Conservation (phyloP, 2,329 filamentous ascomycete genomes). For the Fusarium burgessii region DNA sequence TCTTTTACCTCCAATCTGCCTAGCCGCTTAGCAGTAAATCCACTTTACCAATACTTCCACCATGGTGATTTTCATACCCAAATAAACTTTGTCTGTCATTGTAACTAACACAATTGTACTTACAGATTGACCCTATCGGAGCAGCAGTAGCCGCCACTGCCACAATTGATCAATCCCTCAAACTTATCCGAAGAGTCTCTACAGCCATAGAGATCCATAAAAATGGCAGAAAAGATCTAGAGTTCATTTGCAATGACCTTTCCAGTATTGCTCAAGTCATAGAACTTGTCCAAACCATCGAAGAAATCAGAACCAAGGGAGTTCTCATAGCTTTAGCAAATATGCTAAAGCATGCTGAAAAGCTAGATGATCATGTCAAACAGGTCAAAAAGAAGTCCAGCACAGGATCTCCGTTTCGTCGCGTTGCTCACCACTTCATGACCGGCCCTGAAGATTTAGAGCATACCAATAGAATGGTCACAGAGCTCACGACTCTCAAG, state of each 20-base stretch:
- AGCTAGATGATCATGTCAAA: background rate
- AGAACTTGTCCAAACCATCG: background rate
- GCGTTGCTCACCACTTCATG: background rate
- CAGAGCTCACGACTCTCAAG: background rate
- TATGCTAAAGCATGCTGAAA: slow-evolving; percentile 1
- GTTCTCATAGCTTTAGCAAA: background rate
- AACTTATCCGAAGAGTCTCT: background rate
- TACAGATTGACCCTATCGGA: slow-evolving; percentile 4
- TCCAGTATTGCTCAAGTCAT: background rate
- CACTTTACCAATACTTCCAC: background rate
- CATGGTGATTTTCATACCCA: background rate
- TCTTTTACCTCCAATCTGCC: background rate
- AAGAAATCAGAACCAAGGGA: background rate
- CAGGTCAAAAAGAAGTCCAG: background rate
- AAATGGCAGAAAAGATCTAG: background rate
- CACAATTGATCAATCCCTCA: slow-evolving; percentile 5
- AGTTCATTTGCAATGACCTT: background rate
- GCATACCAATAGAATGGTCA: background rate
- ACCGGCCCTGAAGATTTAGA: slow-evolving; percentile 3
- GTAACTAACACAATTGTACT: background rate
- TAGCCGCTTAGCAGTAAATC: background rate
- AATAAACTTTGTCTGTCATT: background rate
- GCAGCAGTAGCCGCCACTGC: background rate
- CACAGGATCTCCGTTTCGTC: background rate
- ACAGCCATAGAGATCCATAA: slow-evolving; percentile 5